A percentile compares a stretch with the other conserved stretches of the same genome.
Evolutionary conservation across 2,329 filamentous ascomycete species (phyloP).

Genomic region (Aspergillus carbonarius): DNA sequence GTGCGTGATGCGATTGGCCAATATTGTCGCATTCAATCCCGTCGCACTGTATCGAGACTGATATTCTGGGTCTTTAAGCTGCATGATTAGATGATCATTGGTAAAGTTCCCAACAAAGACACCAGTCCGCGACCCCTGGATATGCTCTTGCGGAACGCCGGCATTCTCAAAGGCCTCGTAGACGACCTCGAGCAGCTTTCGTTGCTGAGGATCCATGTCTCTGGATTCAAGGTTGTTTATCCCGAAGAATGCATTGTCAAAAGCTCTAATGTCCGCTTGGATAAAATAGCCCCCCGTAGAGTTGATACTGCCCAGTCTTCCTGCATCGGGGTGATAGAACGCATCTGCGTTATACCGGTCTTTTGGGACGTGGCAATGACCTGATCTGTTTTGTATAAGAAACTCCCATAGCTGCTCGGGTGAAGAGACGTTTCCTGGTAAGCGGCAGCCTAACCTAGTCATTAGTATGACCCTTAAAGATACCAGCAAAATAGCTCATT

Average conservation of each 20-base stretch:
- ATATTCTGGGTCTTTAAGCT: constrained; percentile 12
- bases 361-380: not conserved
- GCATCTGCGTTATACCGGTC: not conserved
- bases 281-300: constrained; percentile 2
- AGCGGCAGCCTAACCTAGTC: not conserved
- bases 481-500: too few species aligned
- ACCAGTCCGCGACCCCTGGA: constrained; percentile 2
- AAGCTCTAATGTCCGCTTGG: not conserved
- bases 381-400: not conserved
- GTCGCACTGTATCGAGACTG: constrained; percentile 12
- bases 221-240: constrained; percentile 19
- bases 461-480: too few species aligned
- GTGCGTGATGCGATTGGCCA: constrained; percentile 17
- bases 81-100: constrained; percentile 20
- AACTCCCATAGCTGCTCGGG: constrained; percentile 12
- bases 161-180: constrained; percentile 12
- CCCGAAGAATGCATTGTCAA: constrained; percentile 12
- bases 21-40: constrained; percentile 10
- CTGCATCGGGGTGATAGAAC: constrained; percentile 1
- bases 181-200: constrained; percentile 10
- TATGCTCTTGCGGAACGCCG: not conserved
- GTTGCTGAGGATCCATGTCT: constrained; percentile 14
- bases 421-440: not conserved
- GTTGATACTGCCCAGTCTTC: not conserved
- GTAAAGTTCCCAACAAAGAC: constrained; percentile 22